Base-by-base conservation (phyloP, 352 stramenopile genomes). In the Phytopythium montanum region DNA sequence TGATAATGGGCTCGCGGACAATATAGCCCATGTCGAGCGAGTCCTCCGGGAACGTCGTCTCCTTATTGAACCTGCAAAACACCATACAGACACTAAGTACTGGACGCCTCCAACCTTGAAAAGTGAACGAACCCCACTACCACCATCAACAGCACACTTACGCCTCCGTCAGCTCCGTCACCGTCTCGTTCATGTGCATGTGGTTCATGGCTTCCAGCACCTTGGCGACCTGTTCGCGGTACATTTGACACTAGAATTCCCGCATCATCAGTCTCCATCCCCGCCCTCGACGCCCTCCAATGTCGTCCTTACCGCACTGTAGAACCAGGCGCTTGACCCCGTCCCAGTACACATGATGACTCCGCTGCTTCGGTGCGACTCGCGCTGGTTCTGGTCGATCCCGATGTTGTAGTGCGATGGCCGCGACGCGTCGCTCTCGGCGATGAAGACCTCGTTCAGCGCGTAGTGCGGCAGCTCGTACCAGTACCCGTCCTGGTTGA, bases 391-490 rank as follows among this genome's bases (percentile, higher is more conserved):
- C 62, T 96, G 85, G 60, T 96, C 87, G 21, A 94, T 85, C 48
- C 87, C 87, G 49, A 96, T 94, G 54, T 94, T 92, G 76, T 96
- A 94, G 62, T 92, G 81, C 44, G 85, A 93, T 38, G 87, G 87
- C 1, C 85, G 85, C 28, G 85, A 94, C 34, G 87, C 81, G 34
- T 96, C 87, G 25, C 80, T 86, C 67, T 96, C 87, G 10, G 87
- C 87, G 59, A 96, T 94, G 59, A 96, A 96, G 42, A 96, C 85
- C 76, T 95, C 87, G 60, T 96, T 96, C 29, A 96, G 69, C 31
- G 87, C 87, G 54, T 89, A 96, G 14, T 82, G 85, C 39, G 85
- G 85, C 19, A 96, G 62, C 44, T 96, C 85, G 42, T 93, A 90
- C 81, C 87, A 94, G 64, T 85, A 94, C 3, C 86, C 86, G 64